Conservation (phyloP, 192 early-diverging fungal genomes). For the Linderina pennispora region DNA sequence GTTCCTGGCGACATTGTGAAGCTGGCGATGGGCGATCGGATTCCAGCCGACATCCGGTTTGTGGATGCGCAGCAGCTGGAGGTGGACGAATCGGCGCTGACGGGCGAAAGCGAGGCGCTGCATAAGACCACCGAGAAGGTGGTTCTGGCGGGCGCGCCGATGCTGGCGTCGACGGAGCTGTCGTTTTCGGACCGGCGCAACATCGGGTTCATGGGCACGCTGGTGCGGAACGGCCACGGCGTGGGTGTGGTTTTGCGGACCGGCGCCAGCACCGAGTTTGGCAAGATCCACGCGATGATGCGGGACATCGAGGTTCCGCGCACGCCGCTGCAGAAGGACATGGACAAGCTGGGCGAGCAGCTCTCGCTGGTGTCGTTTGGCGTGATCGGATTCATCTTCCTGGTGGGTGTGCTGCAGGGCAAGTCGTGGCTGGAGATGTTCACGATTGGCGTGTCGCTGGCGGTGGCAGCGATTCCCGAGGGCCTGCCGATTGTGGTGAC, state of each 20-base stretch:
- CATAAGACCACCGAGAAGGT: constrained; percentile 58
- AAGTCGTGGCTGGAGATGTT: constrained; percentile 93
- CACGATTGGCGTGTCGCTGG: constrained; percentile 82
- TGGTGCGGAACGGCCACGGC: constrained; percentile 84
- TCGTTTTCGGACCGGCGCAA: constrained; percentile 53
- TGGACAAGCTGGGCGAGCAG: constrained; percentile 75
- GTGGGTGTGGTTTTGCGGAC: constrained; percentile 86
- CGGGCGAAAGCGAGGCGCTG: constrained; percentile 91
- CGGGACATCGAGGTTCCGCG: constrained; percentile 85
- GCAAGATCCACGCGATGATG: constrained; percentile 90
- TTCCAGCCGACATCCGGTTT: constrained; percentile 90
- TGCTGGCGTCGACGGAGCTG: constrained; percentile 20
- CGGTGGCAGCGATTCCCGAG: constrained; percentile 97
- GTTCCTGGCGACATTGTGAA: constrained; percentile 90
- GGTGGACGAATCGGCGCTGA: constrained; percentile 91
- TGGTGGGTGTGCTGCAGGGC: constrained; percentile 85
- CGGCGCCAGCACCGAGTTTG: constrained; percentile 88
- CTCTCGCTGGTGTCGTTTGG: constrained; percentile 71
- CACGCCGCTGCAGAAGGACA: constrained; percentile 89
- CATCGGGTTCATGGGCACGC: constrained; percentile 93
- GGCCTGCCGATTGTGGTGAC: constrained; percentile 96
- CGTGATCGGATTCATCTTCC: constrained; percentile 65
- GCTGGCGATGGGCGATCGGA: constrained; percentile 83
- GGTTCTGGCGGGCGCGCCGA: constrained; percentile 13
- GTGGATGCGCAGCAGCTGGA: constrained; percentile 72